Base-by-base conservation (phyloP, 805 yeast genomes). In the Yamadazyma tumulicola region DNA sequence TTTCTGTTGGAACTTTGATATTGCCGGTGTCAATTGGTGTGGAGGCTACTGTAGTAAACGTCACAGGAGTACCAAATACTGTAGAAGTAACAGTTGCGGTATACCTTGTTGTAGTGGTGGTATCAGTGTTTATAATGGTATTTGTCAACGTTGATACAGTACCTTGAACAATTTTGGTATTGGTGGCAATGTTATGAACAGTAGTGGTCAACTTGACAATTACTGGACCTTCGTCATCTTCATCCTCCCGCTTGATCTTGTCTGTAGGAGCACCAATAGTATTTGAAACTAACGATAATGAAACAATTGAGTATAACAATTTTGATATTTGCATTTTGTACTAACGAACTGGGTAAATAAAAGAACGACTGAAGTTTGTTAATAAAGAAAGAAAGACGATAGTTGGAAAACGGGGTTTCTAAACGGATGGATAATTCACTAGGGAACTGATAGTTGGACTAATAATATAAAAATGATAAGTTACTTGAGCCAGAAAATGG, bases 41-140 rank as follows among this genome's bases (percentile, higher is more conserved):
- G 17, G 51, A 45, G 5, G 57, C 59, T 31, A 60, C 60, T 4
- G 68, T 62, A 18, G 65, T 55, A 45, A 47, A 65, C 19, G 68
- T 61, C 21, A 49, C 40, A 11, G 62, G 62, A 17, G 53, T 46
- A 15, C 72, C 72, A 35, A 59, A 57, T n/a, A 66, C 58, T 12
- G 69, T 64, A 2, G 61, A 55, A 4, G 72, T 67, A 25, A 59
- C 65, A 6, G 73, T 67, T 12, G 70, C 69, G 26, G 72, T 67
- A 47, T 64, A 66, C 19, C 55, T 51, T 16, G 72, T 67, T 17
- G 57, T 51, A 13, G 72, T 67, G 25, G 56, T 47, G 12, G 67
- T 61, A 14, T 56, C 45, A 15, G 69, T 61, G 32, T 52, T 48
- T 21, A 56, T 45, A 17, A 48, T 39, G 31, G 50, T 36, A 38